Evolutionary conservation across 352 stramenopile species (phyloP), one percentile per base, ranked within the genome.

Genomic region (Phytophthora hibernalis): DNA sequence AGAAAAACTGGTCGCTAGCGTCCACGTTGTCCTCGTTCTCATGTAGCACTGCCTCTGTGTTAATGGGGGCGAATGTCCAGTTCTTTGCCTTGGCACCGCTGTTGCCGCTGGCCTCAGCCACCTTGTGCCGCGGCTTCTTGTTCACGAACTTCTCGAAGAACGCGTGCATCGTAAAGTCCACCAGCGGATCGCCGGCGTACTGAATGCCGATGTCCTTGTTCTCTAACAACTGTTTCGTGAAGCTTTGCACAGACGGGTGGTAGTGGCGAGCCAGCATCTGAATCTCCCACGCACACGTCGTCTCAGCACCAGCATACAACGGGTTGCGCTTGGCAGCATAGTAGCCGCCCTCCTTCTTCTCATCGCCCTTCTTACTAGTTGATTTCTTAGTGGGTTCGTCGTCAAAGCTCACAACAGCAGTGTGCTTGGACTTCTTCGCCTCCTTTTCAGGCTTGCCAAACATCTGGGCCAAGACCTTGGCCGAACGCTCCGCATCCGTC

Each of bases 131-230:
- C 5, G 97, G 97, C 72, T 99, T 99, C 62, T 98, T 97, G 82
- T 98, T 99, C 26, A 98, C 96, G 79, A 99, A 99, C 72, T 98
- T 98, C 69, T 99, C 97, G 40, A 99, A 95, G 75, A 99, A 99
- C 4, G 93, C 83, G 42, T 92, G 87, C 62, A 99, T 83, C n/a
- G 88, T 93, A 65, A 99, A 99, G 74, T 99, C 97, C 61, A 96
- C 89, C 8, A 99, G 79, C 53, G 97, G 98, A 77, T 99, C 97
- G 35, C 97, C 97, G 22, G 72, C 74, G 82, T 99, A 99, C 40
- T 90, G 64, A 68, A 99, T 98, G 10, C 82, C 70, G 2, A 65
- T 73, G 10, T 72, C 65, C 10, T 70, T 72, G 64, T 77, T 75
- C 22, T 74, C 67, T 7, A 97, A 33, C 18, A 98, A 61, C 37